Percentiles rank a stretch among this genome's conserved stretches.
phyloP scores from a whole-genome alignment of 495 filamentous ascomycete species.

The Xylaria flabelliformis region DNA sequence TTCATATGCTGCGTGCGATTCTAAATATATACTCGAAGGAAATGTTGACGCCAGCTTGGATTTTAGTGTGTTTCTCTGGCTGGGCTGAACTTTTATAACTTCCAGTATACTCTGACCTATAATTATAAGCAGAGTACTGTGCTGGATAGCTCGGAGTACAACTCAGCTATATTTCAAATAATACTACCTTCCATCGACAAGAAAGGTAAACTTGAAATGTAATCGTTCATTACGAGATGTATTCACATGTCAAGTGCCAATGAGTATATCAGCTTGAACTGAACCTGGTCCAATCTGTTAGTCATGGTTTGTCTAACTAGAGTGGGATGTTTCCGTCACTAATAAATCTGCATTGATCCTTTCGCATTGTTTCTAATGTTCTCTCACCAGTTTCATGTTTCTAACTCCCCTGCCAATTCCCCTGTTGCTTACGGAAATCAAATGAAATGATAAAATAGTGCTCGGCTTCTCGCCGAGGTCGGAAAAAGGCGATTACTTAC shows the following conservation, averaged over 20 bases:
- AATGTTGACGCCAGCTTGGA: neutral
- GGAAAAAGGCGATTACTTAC: neutral
- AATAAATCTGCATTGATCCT: neutral
- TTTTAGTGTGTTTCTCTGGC: neutral
- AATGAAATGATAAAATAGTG: neutral
- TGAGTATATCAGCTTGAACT: neutral
- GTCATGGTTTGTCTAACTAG: neutral
- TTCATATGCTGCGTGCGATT: neutral
- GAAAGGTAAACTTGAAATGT: neutral
- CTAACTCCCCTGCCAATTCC: neutral
- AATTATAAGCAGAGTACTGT: neutral
- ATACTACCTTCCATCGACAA: neutral
- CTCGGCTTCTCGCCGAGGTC: neutral
- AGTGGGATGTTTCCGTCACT: neutral
- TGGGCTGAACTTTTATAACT: neutral
- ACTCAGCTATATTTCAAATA: neutral
- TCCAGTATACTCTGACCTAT: neutral
- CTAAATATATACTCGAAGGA: neutral
- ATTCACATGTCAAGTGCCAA: neutral
- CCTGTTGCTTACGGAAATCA: neutral
- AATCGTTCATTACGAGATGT: neutral
- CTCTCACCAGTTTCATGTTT: neutral
- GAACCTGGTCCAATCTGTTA: neutral
- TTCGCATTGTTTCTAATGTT: neutral
- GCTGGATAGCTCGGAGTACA: neutral